A percentile compares a stretch with the other conserved stretches of the same genome.
phyloP scores from a whole-genome alignment of 2,329 filamentous ascomycete genomes.

The Sclerotinia spermophila region DNA sequence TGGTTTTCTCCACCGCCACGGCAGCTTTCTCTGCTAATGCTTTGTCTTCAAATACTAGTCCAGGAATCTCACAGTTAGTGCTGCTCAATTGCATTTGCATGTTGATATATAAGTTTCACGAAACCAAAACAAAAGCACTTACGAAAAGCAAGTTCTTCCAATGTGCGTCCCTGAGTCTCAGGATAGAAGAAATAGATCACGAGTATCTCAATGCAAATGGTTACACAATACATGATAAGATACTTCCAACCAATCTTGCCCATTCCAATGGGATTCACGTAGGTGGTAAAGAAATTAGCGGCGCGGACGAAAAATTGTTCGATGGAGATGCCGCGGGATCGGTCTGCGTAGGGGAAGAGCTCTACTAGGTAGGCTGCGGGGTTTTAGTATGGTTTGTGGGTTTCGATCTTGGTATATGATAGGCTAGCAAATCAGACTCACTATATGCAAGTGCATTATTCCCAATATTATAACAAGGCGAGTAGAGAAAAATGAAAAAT shows the following conservation, averaged over 20 bases:
- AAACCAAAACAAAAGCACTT: slow-evolving; percentile 24
- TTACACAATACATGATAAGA: slow-evolving; percentile 43
- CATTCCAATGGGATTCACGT: slow-evolving; percentile 45
- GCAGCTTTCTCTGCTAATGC: slow-evolving; percentile 38
- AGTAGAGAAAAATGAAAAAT: slow-evolving; percentile 60
- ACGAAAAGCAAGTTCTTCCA: slow-evolving; percentile 46
- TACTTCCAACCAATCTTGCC: slow-evolving; percentile 26
- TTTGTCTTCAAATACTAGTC: slow-evolving; percentile 40
- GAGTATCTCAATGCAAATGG: slow-evolving; percentile 41
- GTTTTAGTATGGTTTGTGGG: neutral
- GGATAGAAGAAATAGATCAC: slow-evolving; percentile 45
- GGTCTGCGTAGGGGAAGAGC: slow-evolving; percentile 52
- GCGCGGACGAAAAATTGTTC: slow-evolving; percentile 39
- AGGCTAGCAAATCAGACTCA: slow-evolving; percentile 33
- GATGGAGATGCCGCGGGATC: slow-evolving; percentile 29
- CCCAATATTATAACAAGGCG: slow-evolving; percentile 60
- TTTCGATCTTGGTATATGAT: neutral
- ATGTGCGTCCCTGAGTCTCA: slow-evolving; percentile 42
- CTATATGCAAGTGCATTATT: slow-evolving; percentile 64
- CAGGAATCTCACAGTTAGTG: neutral
- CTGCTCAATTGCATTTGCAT: neutral
- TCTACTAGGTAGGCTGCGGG: slow-evolving; percentile 51
- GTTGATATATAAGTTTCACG: neutral
- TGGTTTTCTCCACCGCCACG: slow-evolving; percentile 38
- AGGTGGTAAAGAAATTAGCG: slow-evolving; percentile 38